Evolutionary conservation across 805 yeast species (phyloP).

Genomic region (Candida pseudofarinosa): DNA sequence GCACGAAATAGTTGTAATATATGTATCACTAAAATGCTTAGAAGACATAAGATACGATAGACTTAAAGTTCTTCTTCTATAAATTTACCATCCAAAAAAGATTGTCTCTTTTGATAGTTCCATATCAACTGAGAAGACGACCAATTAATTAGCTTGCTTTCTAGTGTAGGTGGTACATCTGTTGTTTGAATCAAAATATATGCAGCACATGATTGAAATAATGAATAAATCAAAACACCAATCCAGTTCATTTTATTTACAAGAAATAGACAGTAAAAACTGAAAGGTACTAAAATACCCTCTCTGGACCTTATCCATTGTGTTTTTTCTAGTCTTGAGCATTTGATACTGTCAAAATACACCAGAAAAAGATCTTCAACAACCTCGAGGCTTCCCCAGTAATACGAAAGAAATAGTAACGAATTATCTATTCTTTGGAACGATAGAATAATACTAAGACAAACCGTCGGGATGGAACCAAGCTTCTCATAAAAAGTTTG

Average conservation of each 20-base stretch:
- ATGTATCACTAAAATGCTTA: slow-evolving; percentile 3
- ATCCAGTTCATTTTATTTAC: slow-evolving; percentile 40
- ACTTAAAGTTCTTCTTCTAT: slow-evolving; percentile 21
- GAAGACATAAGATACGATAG: slow-evolving; percentile 21
- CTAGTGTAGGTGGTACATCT: slow-evolving; percentile 36
- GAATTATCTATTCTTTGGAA: slow-evolving; percentile 32
- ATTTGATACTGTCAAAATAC: slow-evolving; percentile 46
- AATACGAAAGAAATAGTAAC: slow-evolving; percentile 36
- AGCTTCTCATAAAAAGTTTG: slow-evolving; percentile 39
- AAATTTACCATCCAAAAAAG: slow-evolving; percentile 19
- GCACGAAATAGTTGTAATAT: no score
- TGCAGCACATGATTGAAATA: slow-evolving; percentile 53
- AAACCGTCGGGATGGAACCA: slow-evolving; percentile 43
- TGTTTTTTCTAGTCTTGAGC: slow-evolving; percentile 36
- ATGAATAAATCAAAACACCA: slow-evolving; percentile 46
- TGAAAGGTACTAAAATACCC: slow-evolving; percentile 55
- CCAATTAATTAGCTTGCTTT: slow-evolving; percentile 27
- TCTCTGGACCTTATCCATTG: slow-evolving; percentile 52
- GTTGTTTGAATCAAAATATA: slow-evolving; percentile 51
- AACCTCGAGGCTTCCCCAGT: slow-evolving; percentile 45
- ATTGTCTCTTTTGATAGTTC: slow-evolving; percentile 18
- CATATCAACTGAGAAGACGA: slow-evolving; percentile 28
- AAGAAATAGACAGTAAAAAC: slow-evolving; percentile 42
- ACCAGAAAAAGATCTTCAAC: slow-evolving; percentile 46
- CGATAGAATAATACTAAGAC: slow-evolving; percentile 31